Base-by-base conservation (phyloP, 108 stramenopile species). In the Cyclotella cryptica region DNA sequence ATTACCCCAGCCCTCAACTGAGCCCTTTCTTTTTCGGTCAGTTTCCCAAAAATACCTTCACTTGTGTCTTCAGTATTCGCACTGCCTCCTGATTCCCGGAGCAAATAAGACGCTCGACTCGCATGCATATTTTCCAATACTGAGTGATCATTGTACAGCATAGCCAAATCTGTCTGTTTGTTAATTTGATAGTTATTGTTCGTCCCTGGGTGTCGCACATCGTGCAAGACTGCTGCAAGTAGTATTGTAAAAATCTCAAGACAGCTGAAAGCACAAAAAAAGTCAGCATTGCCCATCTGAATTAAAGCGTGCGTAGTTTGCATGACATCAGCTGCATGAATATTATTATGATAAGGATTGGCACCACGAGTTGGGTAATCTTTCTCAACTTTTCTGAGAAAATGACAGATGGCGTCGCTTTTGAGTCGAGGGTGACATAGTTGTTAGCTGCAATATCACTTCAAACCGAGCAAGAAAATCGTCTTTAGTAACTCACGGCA, bases 101-200 rank as follows among this genome's bases (percentile, higher is more conserved):
- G 75, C 44, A 73, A 24, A 39, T 64, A 29, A 0, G 91, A 94
- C 6, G 85, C 80, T 42, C 59, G 62, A 27, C 87, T 69, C 0
- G 86, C 86, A 63, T 94, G 93, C 88, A 92, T 86, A 59, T 90
- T 88, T 70, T 96, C 96, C 27, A 96, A 75, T 8, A 87, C 85
- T 0, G 89, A 77, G 1, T 42, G 39, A 79, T 94, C 92, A 61
- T 91, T 90, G 83, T 96, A 95, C 15, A 54, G 24, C 64, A 89
- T 26, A 35, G 96, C 90, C 47, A 93, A 62, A 19, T 87, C 82
- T n/a, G 73, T 77, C 69, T 76, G 52, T 8, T 79, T 44, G 44
- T 85, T 74, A 40, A 93, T 73, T 52, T 91, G 92, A 73, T 87
- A 96, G 21, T 67, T 66, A 74, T 96, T 96, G 71, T 89, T 93